Percentiles rank a stretch among this genome's conserved stretches.
Conservation (phyloP, 768 basidiomycete species). For the Tylopilus balloui region DNA sequence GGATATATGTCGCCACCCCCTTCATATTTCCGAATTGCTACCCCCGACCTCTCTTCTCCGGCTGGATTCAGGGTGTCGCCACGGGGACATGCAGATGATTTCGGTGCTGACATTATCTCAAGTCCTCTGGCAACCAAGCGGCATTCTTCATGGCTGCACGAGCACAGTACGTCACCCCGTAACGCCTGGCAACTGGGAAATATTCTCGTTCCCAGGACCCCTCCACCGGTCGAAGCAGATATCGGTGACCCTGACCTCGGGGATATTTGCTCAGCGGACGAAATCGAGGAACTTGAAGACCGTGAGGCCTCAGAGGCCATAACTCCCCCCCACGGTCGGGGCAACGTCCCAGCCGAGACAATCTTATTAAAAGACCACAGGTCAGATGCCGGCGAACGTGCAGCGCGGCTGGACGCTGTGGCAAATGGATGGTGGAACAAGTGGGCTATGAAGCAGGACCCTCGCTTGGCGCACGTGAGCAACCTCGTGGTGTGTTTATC, state of each 20-base stretch:
- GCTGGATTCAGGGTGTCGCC: slow-evolving; percentile 25
- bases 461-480: slow-evolving; percentile 18
- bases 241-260: slow-evolving; percentile 42
- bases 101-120: slow-evolving; percentile 45
- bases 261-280: slow-evolving; percentile 41
- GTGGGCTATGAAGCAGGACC: slow-evolving; percentile 39
- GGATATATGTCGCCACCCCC: slow-evolving; percentile 76
- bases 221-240: slow-evolving; percentile 16
- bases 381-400: slow-evolving; percentile 21
- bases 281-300: slow-evolving; percentile 38
- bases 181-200: slow-evolving; percentile 2
- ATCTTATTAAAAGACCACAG: slow-evolving; percentile 28
- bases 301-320: slow-evolving; percentile 26
- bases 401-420: slow-evolving; percentile 36
- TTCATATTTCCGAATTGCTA: slow-evolving; percentile 45
- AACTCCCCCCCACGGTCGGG: slow-evolving; percentile 35
- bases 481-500: slow-evolving; percentile 8
- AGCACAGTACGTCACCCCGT: background rate
- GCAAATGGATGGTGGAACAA: slow-evolving; percentile 49
- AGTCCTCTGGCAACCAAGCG: slow-evolving; percentile 29
- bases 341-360: slow-evolving; percentile 22
- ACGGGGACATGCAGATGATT: slow-evolving; percentile 33
- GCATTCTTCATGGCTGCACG: slow-evolving; percentile 11
- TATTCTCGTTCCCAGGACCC: slow-evolving; percentile 30
- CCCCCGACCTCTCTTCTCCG: slow-evolving; percentile 67